Evolutionary conservation across 2,329 filamentous ascomycete genomes (phyloP), one percentile per base, ranked within the genome.

Genomic region (Epichloe festucae): DNA sequence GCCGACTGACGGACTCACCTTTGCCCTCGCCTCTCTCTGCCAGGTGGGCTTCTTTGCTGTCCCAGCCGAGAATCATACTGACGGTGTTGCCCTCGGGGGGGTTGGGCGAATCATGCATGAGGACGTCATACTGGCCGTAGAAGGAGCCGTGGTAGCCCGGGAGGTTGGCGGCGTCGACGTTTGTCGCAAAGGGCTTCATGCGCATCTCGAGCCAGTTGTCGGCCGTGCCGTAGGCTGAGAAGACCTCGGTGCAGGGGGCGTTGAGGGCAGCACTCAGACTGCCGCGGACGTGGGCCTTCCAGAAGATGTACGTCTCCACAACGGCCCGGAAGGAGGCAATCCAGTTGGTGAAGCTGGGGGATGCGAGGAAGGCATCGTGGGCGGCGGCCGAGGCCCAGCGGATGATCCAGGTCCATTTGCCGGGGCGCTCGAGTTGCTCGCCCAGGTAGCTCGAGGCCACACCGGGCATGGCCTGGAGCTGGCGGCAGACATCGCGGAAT

Each of bases 331-430:
- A 58, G 8, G 67, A 65, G 40, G 66, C 65, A 17, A 70, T 63
- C 59, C 70, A 71, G 56, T 65, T 69, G 47, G 68, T 66, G 50
- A 68, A 70, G 54, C 62, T 65, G 27, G 67, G 65, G 6, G 68
- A 70, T 52, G 65, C 64, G 54, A 69, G 64, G 54, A 73, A 75
- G 54, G 66, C 65, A 53, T 63, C 57, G 56, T 67, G 62, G 46
- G 64, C 64, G 38, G 58, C 58, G 7, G 55, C 51, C 8, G 65
- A 67, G 43, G 58, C 53, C 69, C 69, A 71, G 50, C 62, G 61
- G 31, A 67, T 59, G 48, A 65, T 57, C 51, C 65, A 60, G 46
- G 63, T 57, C 61, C 63, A 67, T 36, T 54, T 58, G 21, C 57
- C 57, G 7, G 67, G 62, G 23, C 63, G 58, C 55, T 71, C 69